Percentiles rank a stretch among this genome's conserved stretches.
These are phyloP conservation scores for Globisporangium abappressorium DNA, from an alignment of 352 stramenopile species.

Conservation along the genomic window DNA sequence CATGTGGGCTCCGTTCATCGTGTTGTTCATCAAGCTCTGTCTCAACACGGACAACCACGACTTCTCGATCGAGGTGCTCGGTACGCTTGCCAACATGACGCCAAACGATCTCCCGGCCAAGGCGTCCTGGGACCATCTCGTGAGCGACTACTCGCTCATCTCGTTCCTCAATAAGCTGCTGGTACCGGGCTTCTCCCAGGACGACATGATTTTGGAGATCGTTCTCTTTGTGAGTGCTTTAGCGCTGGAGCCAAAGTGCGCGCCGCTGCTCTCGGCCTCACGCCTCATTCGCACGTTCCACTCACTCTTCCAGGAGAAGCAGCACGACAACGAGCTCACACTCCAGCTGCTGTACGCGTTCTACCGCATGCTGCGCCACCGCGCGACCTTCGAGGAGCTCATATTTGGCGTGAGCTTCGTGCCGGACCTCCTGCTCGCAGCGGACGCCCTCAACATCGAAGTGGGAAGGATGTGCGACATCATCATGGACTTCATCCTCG, in stretches of 20 bases:
- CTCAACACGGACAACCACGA: conserved; percentile 89
- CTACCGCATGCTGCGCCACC: conserved; percentile 71
- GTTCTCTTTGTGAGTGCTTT: conserved; percentile 84
- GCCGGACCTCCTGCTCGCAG: conserved; percentile 71
- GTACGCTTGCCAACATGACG: conserved; percentile 92
- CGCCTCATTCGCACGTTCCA: conserved; percentile 74
- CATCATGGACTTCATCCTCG: conserved; percentile 82
- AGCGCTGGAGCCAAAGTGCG: conserved; percentile 82
- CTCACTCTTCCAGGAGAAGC: conserved; percentile 84
- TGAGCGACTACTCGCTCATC: conserved; percentile 84
- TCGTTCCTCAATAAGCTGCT: conserved; percentile 92
- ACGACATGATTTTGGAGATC: conserved; percentile 91
- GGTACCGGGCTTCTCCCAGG: conserved; percentile 89
- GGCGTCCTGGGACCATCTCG: conserved; percentile 86
- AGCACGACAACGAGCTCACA: conserved; percentile 84
- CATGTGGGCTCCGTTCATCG: conserved; percentile 91
- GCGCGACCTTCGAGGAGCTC: conserved; percentile 79
- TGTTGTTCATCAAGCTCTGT: conserved; percentile 85
- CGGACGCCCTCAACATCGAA: conserved; percentile 76
- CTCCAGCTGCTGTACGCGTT: conserved; percentile 80
- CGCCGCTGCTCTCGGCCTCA: conserved; percentile 71
- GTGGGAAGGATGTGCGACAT: conserved; percentile 85
- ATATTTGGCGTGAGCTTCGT: conserved; percentile 73
- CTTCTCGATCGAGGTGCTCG: conserved; percentile 92
- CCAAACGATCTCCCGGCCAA: conserved; percentile 86